These are phyloP conservation scores for Leptoxyphium fumago DNA, from an alignment of 2,329 filamentous ascomycete genomes.

Conservation along the genomic window DNA sequence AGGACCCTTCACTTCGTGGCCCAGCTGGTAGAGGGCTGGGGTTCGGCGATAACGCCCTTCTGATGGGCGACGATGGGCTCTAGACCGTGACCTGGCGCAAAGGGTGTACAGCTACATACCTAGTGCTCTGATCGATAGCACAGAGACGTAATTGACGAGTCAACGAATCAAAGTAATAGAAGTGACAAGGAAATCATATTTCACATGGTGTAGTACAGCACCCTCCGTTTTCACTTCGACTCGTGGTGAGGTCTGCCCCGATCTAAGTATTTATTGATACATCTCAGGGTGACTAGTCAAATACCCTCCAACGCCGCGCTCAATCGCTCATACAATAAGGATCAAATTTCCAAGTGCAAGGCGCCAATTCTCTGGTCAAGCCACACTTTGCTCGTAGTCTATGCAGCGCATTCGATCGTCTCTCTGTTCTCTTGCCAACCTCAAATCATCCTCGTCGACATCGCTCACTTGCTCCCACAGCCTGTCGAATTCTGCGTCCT, in stretches of 20 bases:
- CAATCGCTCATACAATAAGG: background rate
- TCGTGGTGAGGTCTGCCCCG: too few relatives aligned
- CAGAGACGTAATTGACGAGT: too few relatives aligned
- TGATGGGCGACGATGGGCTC: background rate
- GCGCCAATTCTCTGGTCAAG: background rate
- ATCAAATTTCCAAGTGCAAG: background rate
- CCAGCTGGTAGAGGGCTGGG: background rate
- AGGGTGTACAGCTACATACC: too few relatives aligned
- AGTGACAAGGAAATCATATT: too few relatives aligned
- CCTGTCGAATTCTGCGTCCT: constrained; percentile 59
- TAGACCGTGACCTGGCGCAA: background rate
- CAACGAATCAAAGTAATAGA: too few relatives aligned
- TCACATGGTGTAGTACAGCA: too few relatives aligned
- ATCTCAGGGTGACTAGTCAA: too few relatives aligned
- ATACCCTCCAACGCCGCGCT: background rate
- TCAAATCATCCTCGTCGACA: constrained; percentile 72
- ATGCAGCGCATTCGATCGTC: constrained; percentile 37
- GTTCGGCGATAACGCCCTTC: background rate
- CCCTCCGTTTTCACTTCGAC: too few relatives aligned
- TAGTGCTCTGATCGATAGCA: too few relatives aligned
- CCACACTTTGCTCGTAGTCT: constrained; percentile 20
- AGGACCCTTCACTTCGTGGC: constrained; percentile 7
- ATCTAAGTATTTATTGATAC: too few relatives aligned
- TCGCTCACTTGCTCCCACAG: constrained; percentile 82
- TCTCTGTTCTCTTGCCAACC: constrained; percentile 60